Percentiles rank a stretch among this genome's conserved stretches.
Conservation (phyloP, 352 stramenopile genomes). For the Chrysophaeum taylorii region DNA sequence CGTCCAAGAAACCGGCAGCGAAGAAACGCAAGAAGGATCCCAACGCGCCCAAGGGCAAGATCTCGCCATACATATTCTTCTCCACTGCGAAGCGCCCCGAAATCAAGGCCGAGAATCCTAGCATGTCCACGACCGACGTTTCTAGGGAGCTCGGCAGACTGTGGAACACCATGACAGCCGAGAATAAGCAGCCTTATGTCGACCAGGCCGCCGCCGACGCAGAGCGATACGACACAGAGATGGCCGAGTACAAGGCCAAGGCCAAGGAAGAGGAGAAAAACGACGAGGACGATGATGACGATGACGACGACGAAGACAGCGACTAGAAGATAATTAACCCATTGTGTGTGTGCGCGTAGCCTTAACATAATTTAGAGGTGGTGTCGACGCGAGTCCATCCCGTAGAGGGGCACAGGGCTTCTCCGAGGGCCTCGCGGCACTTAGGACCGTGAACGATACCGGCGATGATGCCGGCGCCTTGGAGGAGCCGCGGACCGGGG, state of each 20-base stretch:
- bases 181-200: conserved; percentile 77
- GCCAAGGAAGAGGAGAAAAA: conserved; percentile 40
- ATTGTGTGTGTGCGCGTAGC: no score
- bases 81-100: conserved; percentile 74
- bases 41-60: conserved; percentile 78
- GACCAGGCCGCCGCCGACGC: conserved; percentile 71
- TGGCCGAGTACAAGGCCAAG: conserved; percentile 67
- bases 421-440: no score
- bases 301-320: conserved; percentile 45
- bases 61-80: conserved; percentile 88
- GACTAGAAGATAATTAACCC: conserved; percentile 44
- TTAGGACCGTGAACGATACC: no score
- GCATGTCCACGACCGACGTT: conserved; percentile 84
- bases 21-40: conserved; percentile 73
- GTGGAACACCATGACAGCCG: conserved; percentile 72
- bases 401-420: no score
- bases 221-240: conserved; percentile 67
- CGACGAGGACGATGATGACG: conserved; percentile 57
- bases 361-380: no score
- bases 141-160: conserved; percentile 58
- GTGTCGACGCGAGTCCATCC: no score
- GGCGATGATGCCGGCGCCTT: conserved; percentile 43
- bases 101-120: conserved; percentile 69
- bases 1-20: no score
- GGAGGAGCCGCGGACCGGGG: conserved; percentile 37